Evolutionary conservation across 163 green algal species (phyloP).

Genomic region (Botryococcus braunii): DNA sequence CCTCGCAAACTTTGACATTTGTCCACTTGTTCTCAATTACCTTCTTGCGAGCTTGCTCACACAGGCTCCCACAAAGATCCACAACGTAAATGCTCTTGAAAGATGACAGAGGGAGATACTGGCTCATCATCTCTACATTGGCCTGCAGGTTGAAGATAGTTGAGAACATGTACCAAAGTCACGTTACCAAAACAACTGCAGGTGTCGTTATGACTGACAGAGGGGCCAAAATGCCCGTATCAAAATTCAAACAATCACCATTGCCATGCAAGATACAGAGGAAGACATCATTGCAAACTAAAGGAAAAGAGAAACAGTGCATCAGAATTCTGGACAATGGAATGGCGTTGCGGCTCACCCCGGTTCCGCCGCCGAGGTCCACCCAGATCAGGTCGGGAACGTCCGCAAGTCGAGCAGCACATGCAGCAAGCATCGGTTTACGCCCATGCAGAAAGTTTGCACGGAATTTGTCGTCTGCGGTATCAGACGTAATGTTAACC

Average conservation of each 20-base stretch:
- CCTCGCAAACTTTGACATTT: slow-evolving; percentile 91
- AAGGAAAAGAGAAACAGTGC: slow-evolving; percentile 1
- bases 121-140: slow-evolving; percentile 90
- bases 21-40: slow-evolving; percentile 71
- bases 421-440: slow-evolving; percentile 84
- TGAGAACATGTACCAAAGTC: no score
- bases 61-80: slow-evolving; percentile 91
- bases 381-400: slow-evolving; percentile 83
- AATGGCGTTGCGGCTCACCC: no score
- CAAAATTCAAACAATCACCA: not conserved
- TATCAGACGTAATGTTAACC: not conserved
- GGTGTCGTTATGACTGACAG: no score
- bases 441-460: slow-evolving; percentile 89
- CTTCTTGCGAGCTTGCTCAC: slow-evolving; percentile 71
- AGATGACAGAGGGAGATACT: slow-evolving; percentile 76
- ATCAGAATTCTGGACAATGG: not conserved
- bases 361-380: slow-evolving; percentile 91
- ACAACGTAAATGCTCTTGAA: slow-evolving; percentile 97
- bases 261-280: not conserved
- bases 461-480: slow-evolving; percentile 89
- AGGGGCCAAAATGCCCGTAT: no score
- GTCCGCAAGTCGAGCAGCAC: slow-evolving; percentile 68
- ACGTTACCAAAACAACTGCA: no score
- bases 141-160: no score
- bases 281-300: not conserved